These are phyloP conservation scores for Fusarium denticulatum DNA, from an alignment of 2,329 filamentous ascomycete species.

Conservation along the genomic window DNA sequence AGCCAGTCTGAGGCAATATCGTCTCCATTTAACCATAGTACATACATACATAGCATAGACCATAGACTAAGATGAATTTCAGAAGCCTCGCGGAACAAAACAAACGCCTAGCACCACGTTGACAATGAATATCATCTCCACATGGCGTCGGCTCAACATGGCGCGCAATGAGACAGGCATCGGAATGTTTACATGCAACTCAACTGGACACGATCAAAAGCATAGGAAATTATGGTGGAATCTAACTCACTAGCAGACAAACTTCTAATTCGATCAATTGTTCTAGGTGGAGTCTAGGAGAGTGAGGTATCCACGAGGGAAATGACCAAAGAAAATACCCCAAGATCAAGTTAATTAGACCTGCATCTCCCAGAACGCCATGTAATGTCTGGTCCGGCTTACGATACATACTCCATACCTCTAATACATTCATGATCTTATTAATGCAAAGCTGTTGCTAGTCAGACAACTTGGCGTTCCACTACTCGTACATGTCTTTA, in stretches of 20 bases:
- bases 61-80: not conserved
- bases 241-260: not conserved
- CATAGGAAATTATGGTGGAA: not conserved
- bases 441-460: not conserved
- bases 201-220: not conserved
- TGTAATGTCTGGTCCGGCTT: not conserved
- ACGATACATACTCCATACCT: not conserved
- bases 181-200: constrained; percentile 22
- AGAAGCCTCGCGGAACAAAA: constrained; percentile 40
- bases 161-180: constrained; percentile 28
- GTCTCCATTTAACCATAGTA: constrained; percentile 28
- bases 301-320: constrained; percentile 12
- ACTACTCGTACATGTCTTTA: not conserved
- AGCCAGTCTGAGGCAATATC: not conserved
- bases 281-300: constrained; percentile 9
- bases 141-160: constrained; percentile 40
- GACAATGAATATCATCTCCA: constrained; percentile 29
- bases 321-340: constrained; percentile 14
- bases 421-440: not conserved
- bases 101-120: constrained; percentile 1
- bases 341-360: not conserved
- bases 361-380: constrained; percentile 11
- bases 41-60: not conserved
- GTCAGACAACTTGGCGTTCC: not conserved
- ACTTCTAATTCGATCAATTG: not conserved